phyloP scores from a whole-genome alignment of 2,329 filamentous ascomycete genomes.

The Harringtonia lauricola region DNA sequence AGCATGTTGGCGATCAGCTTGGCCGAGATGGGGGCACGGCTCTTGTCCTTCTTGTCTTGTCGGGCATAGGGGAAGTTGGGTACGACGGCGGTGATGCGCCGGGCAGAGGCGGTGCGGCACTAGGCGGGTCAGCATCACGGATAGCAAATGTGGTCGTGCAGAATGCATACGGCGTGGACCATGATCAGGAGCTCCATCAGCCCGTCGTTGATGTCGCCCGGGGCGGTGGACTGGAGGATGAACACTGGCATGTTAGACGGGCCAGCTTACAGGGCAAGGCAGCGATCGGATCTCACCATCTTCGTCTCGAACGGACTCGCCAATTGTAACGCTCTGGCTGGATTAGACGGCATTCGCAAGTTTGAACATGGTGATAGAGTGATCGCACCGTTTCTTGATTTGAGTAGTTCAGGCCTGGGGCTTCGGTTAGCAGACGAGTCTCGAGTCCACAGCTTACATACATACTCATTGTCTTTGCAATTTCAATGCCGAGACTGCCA shows the following conservation, averaged over 20 bases:
- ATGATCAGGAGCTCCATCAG: constrained; percentile 98
- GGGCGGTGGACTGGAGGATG: constrained; percentile 88
- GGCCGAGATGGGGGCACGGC: constrained; percentile 81
- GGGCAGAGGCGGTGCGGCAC: constrained; percentile 15
- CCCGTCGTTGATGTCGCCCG: constrained; percentile 94
- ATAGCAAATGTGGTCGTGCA: not conserved
- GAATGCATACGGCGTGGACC: constrained; percentile 58
- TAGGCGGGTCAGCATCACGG: not conserved
- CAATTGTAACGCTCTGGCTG: constrained; percentile 65
- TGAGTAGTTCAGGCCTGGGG: constrained; percentile 56
- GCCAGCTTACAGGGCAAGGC: not conserved
- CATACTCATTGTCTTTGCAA: constrained; percentile 13
- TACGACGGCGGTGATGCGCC: constrained; percentile 13
- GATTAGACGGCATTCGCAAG: not conserved
- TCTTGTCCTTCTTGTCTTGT: constrained; percentile 74
- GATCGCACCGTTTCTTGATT: constrained; percentile 59
- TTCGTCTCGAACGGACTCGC: constrained; percentile 92
- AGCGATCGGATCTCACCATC: constrained; percentile 40
- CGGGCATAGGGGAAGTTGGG: constrained; percentile 95
- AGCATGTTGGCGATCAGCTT: constrained; percentile 97
- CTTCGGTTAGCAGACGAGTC: constrained; percentile 1
- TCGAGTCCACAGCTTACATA: too few relatives aligned
- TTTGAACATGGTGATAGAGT: not conserved
- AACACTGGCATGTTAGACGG: constrained; percentile 41
- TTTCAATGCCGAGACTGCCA: constrained; percentile 12